Conservation (phyloP, 73 alveolate species). For the Paramecium caudatum region DNA sequence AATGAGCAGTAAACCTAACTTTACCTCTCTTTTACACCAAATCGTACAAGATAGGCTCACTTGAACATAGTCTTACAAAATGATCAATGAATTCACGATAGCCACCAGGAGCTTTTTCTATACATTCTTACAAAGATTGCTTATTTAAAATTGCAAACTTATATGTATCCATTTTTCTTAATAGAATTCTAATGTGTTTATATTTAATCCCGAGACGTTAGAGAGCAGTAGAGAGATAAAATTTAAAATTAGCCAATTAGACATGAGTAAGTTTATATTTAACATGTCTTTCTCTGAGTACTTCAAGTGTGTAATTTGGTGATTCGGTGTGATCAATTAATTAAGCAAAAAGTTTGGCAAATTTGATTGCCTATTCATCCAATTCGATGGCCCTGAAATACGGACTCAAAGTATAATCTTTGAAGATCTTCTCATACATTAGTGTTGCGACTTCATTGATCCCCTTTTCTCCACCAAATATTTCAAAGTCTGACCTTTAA, state of each 20-base stretch:
- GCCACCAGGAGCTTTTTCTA: conserved; percentile 44
- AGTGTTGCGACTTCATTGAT: conserved; percentile 18
- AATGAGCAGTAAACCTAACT: conserved; percentile 32
- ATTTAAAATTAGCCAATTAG: conserved; percentile 51
- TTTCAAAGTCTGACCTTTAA: conserved; percentile 30
- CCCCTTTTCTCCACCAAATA: conserved; percentile 48
- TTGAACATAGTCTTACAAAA: neutral
- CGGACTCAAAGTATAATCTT: conserved; percentile 54
- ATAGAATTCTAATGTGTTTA: neutral
- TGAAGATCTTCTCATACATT: conserved; percentile 48
- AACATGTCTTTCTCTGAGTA: conserved; percentile 57
- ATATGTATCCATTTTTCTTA: conserved; percentile 52
- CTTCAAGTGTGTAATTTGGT: conserved; percentile 55
- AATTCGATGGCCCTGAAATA: conserved; percentile 35
- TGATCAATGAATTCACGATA: conserved; percentile 21
- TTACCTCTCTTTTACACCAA: conserved; percentile 19
- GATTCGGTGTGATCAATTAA: conserved; percentile 56
- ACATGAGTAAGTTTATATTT: conserved; percentile 50
- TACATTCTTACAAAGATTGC: neutral
- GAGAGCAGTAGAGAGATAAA: conserved; percentile 12
- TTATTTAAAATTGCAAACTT: conserved; percentile 49
- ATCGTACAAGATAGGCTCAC: conserved; percentile 54
- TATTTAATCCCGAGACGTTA: neutral
- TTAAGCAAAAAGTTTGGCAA: conserved; percentile 36
- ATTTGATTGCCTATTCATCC: conserved; percentile 22